A percentile compares a stretch with the other conserved stretches of the same genome.
Conservation (phyloP, 495 filamentous ascomycete genomes). For the Tuber indicum region DNA sequence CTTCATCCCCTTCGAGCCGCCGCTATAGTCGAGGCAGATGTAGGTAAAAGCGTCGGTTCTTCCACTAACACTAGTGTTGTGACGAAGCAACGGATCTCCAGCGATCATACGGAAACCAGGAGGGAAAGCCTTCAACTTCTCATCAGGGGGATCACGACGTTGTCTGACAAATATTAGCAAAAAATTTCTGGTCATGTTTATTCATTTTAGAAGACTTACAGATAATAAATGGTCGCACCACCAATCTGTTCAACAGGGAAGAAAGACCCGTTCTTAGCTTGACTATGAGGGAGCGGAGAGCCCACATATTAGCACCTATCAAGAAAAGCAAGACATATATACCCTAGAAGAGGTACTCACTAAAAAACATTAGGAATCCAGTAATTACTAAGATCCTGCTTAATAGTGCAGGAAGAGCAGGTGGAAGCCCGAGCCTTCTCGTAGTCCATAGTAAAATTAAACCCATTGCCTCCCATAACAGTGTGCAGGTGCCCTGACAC, state of each 20-base stretch:
- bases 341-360: conserved; percentile 21
- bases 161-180: conserved; percentile 46
- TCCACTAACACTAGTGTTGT: conserved; percentile 46
- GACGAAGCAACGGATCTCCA: conserved; percentile 54
- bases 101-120: conserved; percentile 67
- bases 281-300: conserved; percentile 16
- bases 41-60: conserved; percentile 49
- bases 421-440: conserved; percentile 52
- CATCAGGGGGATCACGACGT: conserved; percentile 54
- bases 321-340: neutral
- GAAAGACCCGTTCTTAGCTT: conserved; percentile 58
- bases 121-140: conserved; percentile 62
- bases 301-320: neutral
- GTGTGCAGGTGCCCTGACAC: conserved; percentile 63
- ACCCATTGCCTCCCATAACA: conserved; percentile 65
- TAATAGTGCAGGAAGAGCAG: conserved; percentile 62
- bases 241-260: conserved; percentile 59
- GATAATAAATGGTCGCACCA: conserved; percentile 67
- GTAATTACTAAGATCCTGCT: conserved; percentile 67
- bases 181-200: neutral
- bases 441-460: conserved; percentile 58
- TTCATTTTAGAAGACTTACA: conserved; percentile 45
- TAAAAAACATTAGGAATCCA: conserved; percentile 70
- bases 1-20: conserved; percentile 29
- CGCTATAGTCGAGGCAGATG: conserved; percentile 51